Percentiles rank a stretch among this genome's conserved stretches.
phyloP scores from a whole-genome alignment of 768 basidiomycete genomes.

The Russula foetens region DNA sequence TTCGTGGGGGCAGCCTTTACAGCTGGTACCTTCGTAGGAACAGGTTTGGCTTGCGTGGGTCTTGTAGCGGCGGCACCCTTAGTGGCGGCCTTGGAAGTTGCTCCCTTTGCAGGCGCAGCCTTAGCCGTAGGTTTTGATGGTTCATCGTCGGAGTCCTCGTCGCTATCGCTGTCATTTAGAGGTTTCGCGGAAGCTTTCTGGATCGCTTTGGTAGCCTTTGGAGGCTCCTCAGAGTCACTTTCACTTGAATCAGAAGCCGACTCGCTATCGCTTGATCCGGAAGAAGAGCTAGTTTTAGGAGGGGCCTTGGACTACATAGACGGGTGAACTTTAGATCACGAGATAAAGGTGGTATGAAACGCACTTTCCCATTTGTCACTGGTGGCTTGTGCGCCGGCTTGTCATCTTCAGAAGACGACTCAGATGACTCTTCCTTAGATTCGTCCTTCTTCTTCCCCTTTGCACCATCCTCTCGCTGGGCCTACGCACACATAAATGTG shows the following conservation, averaged over 20 bases:
- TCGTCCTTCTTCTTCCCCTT: slow-evolving; percentile 22
- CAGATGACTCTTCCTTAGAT: slow-evolving; percentile 25
- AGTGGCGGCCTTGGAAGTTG: neutral
- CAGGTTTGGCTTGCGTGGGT: slow-evolving; percentile 14
- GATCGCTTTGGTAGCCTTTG: neutral
- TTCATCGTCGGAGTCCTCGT: slow-evolving; percentile 1
- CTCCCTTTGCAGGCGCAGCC: slow-evolving; percentile 2
- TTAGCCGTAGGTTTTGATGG: slow-evolving; percentile 6
- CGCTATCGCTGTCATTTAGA: neutral
- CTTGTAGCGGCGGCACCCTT: neutral
- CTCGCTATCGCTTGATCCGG: slow-evolving; percentile 18
- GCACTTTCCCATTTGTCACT: slow-evolving; percentile 7
- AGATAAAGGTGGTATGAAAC: neutral
- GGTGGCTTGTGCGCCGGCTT: slow-evolving; percentile 28
- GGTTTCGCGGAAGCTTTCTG: neutral
- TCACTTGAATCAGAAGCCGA: slow-evolving; percentile 18
- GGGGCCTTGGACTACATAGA: slow-evolving; percentile 27
- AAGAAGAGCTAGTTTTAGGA: slow-evolving; percentile 22
- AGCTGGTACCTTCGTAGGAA: slow-evolving; percentile 20
- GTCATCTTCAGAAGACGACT: slow-evolving; percentile 31
- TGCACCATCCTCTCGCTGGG: slow-evolving; percentile 13
- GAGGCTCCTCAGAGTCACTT: slow-evolving; percentile 2
- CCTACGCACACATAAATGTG: neutral
- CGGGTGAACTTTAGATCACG: neutral
- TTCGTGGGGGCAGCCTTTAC: slow-evolving; percentile 28